Evolutionary conservation across 2,329 filamentous ascomycete species (phyloP), one percentile per base, ranked within the genome.

Genomic region (Aspergillus nomiae): DNA sequence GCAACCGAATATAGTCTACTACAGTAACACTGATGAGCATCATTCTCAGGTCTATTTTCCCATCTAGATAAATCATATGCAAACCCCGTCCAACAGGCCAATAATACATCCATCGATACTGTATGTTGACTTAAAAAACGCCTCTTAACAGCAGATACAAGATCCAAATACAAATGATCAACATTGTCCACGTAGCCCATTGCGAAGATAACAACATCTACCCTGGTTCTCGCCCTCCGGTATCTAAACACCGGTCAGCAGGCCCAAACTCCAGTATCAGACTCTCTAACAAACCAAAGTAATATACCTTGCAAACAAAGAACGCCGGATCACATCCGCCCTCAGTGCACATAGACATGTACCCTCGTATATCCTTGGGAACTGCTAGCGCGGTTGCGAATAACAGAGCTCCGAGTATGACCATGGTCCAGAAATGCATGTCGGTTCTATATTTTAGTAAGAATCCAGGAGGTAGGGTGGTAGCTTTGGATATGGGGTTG

Each of bases 221-320:
- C 43, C 43, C 4, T 24, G 21, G 14, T 24, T 24, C 12, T 11
- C n/a, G 10, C 21, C 43, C n/a, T 46, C 43, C n/a, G 4, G n/a
- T 24, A 46, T 46, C 43, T 46, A 14, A 5, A 24, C 10, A 10
- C 4, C 21, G 10, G 21, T 46, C 21, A 46, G 21, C 2, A 21
- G 7, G 4, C 7, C 21, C 7, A 12, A 45, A 1, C 4, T n/a
- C 21, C 0, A 3, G 2, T 14, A 46, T 16, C 1, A 24, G 12
- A 11, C 0, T 3, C 2, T 9, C 10, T 2, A 21, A 2, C 24
- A 5, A 3, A 14, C 2, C 9, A 14, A 46, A 24, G n/a, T 6
- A 24, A 2, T 12, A 11, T 2, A 24, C 43, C 43, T 46, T 24
- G n/a, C 43, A 46, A 24, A 21, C 9, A 24, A 46, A 46, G 43